Conservation (phyloP, 805 yeast species). For the Ogataea methylovora region DNA sequence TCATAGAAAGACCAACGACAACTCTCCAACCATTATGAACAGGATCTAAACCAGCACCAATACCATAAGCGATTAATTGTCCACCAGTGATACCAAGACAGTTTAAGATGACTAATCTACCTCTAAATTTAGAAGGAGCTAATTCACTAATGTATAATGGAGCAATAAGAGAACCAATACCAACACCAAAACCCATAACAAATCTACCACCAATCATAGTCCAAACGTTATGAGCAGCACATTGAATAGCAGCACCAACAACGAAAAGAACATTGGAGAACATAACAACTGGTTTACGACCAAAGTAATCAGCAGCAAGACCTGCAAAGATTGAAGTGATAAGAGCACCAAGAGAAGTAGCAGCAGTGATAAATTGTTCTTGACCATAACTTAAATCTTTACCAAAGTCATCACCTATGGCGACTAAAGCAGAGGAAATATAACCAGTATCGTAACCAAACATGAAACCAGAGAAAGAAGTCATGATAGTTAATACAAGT, state of each 20-base stretch:
- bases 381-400: constrained; percentile 61
- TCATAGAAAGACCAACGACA: constrained; percentile 81
- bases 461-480: constrained; percentile 92
- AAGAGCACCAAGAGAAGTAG: constrained; percentile 91
- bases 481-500: constrained; percentile 58
- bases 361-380: constrained; percentile 86
- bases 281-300: constrained; percentile 80
- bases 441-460: constrained; percentile 98
- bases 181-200: constrained; percentile 94
- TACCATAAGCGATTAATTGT: constrained; percentile 87
- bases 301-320: constrained; percentile 68
- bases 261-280: constrained; percentile 77
- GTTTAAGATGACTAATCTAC: constrained; percentile 82
- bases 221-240: constrained; percentile 77
- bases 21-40: constrained; percentile 89
- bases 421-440: constrained; percentile 86
- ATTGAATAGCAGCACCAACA: constrained; percentile 79
- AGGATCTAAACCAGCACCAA: constrained; percentile 77
- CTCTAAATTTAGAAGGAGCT: constrained; percentile 89
- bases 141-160: constrained; percentile 89
- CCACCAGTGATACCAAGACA: constrained; percentile 92
- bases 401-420: constrained; percentile 72
- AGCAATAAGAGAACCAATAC: constrained; percentile 89
- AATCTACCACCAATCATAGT: constrained; percentile 89
- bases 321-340: constrained; percentile 79